phyloP scores from a whole-genome alignment of 2,329 filamentous ascomycete species.

The Laburnicola sp. region DNA sequence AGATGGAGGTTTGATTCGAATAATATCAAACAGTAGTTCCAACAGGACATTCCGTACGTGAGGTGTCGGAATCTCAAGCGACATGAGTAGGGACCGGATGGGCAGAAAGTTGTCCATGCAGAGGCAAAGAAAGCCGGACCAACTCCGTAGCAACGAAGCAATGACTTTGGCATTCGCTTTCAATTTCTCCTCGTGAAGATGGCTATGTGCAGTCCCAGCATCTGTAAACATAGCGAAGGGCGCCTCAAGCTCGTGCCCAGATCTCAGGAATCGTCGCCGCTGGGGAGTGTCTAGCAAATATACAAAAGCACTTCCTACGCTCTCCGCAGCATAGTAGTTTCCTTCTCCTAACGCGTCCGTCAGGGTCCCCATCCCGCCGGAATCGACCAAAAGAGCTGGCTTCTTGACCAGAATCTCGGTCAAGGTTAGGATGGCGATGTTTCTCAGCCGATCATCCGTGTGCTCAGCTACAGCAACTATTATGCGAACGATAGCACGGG shows the following conservation, averaged over 20 bases:
- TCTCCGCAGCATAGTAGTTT: conserved; percentile 89
- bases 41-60: conserved; percentile 74
- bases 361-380: conserved; percentile 82
- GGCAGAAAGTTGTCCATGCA: conserved; percentile 87
- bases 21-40: conserved; percentile 79
- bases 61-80: conserved; percentile 61
- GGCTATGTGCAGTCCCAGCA: conserved; percentile 58
- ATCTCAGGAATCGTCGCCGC: conserved; percentile 77
- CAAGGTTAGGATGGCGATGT: conserved; percentile 90
- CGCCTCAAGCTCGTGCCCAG: conserved; percentile 85
- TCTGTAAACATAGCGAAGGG: conserved; percentile 91
- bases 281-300: conserved; percentile 85
- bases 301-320: conserved; percentile 81
- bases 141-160: conserved; percentile 84
- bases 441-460: conserved; percentile 78
- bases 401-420: conserved; percentile 89
- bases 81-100: conserved; percentile 75
- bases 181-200: conserved; percentile 63
- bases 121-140: conserved; percentile 87
- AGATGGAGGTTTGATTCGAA: conserved; percentile 88
- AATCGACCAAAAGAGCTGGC: conserved; percentile 76
- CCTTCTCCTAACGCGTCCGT: conserved; percentile 91
- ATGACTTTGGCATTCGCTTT: conserved; percentile 94
- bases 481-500: conserved; percentile 81
- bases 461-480: conserved; percentile 90